Evolutionary conservation across 164 flowering plant species (phyloP).

Genomic region (Echeveria elegans): DNA sequence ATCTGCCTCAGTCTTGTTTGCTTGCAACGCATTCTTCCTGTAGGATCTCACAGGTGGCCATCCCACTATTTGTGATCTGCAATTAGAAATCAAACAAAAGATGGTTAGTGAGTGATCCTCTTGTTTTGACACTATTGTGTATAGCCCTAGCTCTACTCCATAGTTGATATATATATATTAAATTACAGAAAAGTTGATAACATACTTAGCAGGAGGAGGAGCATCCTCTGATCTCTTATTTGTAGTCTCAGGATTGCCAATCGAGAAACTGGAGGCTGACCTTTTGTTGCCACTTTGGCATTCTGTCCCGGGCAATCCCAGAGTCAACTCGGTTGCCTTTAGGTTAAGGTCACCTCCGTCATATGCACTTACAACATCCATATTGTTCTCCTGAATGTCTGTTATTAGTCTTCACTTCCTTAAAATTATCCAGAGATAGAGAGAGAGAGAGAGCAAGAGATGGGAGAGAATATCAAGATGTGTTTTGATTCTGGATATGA

Average conservation of each 20-base stretch:
- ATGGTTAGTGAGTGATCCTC: not conserved
- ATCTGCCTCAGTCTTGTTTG: constrained; percentile 41
- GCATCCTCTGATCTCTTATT: constrained; percentile 19
- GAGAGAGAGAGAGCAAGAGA: not conserved
- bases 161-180: too few species aligned
- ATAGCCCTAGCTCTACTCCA: not conserved
- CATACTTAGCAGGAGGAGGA: constrained; percentile 57
- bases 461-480: not conserved
- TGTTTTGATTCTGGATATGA: not conserved
- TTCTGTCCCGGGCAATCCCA: constrained; percentile 51
- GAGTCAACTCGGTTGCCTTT: constrained; percentile 53
- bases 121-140: not conserved
- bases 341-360: constrained; percentile 41
- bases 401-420: not conserved
- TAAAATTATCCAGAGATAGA: too few species aligned
- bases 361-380: constrained; percentile 23
- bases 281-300: constrained; percentile 17
- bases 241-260: constrained; percentile 18
- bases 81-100: not conserved
- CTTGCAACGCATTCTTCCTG: constrained; percentile 45
- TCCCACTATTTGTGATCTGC: constrained; percentile 61
- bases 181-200: not conserved
- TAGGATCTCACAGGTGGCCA: constrained; percentile 80
- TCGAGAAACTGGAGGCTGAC: constrained; percentile 13
- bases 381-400: not conserved